These are phyloP conservation scores for Agaricales sp. DNA, from an alignment of 1,284 basidiomycete genomes.

Conservation along the genomic window DNA sequence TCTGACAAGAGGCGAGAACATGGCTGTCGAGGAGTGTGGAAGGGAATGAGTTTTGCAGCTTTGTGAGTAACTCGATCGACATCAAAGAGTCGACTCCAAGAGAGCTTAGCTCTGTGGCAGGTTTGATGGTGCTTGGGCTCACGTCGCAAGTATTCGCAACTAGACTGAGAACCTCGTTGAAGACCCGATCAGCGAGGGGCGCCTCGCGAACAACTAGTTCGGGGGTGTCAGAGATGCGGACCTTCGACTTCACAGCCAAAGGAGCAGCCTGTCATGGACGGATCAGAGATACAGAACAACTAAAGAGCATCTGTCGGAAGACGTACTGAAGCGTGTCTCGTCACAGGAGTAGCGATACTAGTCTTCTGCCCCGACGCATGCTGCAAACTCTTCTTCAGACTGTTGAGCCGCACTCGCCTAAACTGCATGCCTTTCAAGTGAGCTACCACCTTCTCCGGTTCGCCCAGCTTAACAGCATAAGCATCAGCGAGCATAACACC, in stretches of 20 bases:
- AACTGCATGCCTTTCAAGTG: slow-evolving; percentile 47
- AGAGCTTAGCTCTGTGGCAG: slow-evolving; percentile 27
- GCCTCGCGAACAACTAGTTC: slow-evolving; percentile 3
- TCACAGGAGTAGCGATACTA: slow-evolving; percentile 1
- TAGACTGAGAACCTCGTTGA: slow-evolving; percentile 18
- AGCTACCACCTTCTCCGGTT: slow-evolving; percentile 34
- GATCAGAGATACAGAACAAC: not conserved
- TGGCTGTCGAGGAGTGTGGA: slow-evolving; percentile 20
- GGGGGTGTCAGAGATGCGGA: not conserved
- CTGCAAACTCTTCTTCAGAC: slow-evolving; percentile 33
- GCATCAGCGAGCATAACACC: slow-evolving; percentile 36
- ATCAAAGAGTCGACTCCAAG: slow-evolving; percentile 49
- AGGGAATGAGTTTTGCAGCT: slow-evolving; percentile 25
- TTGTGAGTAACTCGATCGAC: slow-evolving; percentile 37
- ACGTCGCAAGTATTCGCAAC: slow-evolving; percentile 36
- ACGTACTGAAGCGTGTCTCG: not conserved
- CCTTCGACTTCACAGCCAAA: not conserved
- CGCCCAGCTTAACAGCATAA: slow-evolving; percentile 31
- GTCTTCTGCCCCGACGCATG: slow-evolving; percentile 19
- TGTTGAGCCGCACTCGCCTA: slow-evolving; percentile 36
- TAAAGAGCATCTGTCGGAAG: slow-evolving; percentile 3
- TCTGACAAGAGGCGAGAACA: slow-evolving; percentile 26
- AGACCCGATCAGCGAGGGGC: slow-evolving; percentile 8
- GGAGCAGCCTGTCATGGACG: not conserved
- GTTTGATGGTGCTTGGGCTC: slow-evolving; percentile 17